Evolutionary conservation across 2,329 filamentous ascomycete species (phyloP).

Genomic region (Aspergillus unguis): DNA sequence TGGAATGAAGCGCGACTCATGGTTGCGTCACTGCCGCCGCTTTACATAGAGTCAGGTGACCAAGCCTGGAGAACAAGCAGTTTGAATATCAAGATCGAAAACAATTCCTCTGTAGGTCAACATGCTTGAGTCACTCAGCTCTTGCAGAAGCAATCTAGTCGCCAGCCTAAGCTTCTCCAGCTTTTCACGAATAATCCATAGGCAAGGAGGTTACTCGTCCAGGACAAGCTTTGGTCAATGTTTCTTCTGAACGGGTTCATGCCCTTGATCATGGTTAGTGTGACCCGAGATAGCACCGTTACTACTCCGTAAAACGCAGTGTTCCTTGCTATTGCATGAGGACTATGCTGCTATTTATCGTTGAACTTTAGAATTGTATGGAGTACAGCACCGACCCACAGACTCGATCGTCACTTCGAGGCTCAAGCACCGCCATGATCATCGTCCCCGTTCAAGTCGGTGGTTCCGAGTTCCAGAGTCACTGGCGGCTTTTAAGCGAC

Average conservation of each 20-base stretch:
- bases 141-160: too few species aligned
- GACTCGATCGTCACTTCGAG: neutral
- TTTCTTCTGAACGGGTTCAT: too few species aligned
- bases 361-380: neutral
- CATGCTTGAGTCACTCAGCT: too few species aligned
- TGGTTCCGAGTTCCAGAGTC: slow-evolving; percentile 1
- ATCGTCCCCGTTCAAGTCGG: slow-evolving; percentile 1
- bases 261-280: neutral
- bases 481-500: neutral
- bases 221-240: too few species aligned
- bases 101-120: too few species aligned
- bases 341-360: neutral
- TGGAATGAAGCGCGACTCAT: slow-evolving; percentile 11
- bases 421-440: slow-evolving; percentile 5
- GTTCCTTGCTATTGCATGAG: neutral
- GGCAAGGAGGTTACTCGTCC: too few species aligned
- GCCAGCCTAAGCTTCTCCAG: neutral
- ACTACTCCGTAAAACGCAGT: too few species aligned
- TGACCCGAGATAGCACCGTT: neutral
- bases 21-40: slow-evolving; percentile 23
- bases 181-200: neutral
- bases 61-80: too few species aligned
- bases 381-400: slow-evolving; percentile 4
- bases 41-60: slow-evolving; percentile 6
- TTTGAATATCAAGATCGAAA: too few species aligned